Evolutionary conservation across 2,329 filamentous ascomycete genomes (phyloP).

Genomic region (Aspergillus tubingensis): DNA sequence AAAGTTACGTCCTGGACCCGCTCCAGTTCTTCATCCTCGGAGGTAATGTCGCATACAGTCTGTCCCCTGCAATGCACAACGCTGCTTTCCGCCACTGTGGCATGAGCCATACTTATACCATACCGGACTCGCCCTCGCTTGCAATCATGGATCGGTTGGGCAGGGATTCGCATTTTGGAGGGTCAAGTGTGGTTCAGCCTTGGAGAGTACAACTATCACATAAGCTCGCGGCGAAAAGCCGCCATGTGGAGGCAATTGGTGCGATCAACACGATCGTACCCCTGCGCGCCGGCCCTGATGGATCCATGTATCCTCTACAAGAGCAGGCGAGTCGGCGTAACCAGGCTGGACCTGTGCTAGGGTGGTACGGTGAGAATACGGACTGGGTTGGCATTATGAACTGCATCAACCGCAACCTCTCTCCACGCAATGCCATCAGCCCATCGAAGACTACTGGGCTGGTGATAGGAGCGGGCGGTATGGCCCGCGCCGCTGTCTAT

Average conservation of each 20-base stretch:
- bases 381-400: conserved; percentile 48
- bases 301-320: conserved; percentile 38
- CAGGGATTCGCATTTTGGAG: conserved; percentile 43
- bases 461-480: conserved; percentile 65
- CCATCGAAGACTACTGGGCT: conserved; percentile 53
- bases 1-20: conserved; percentile 45
- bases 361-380: conserved; percentile 49
- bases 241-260: conserved; percentile 48
- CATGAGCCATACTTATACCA: conserved; percentile 43
- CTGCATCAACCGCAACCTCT: conserved; percentile 45
- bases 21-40: conserved; percentile 47
- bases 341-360: conserved; percentile 43
- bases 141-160: conserved; percentile 41
- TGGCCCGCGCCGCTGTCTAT: conserved; percentile 77
- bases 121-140: conserved; percentile 40
- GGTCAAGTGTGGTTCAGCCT: conserved; percentile 47
- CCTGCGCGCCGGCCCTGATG: conserved; percentile 40
- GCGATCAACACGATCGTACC: conserved; percentile 50
- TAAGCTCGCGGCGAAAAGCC: conserved; percentile 41
- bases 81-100: conserved; percentile 44
- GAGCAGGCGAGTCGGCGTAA: conserved; percentile 46
- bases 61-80: conserved; percentile 49
- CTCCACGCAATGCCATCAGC: conserved; percentile 56
- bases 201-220: conserved; percentile 45
- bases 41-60: conserved; percentile 44